Conservation (phyloP, 352 stramenopile genomes). For the Pythium angustatum region DNA sequence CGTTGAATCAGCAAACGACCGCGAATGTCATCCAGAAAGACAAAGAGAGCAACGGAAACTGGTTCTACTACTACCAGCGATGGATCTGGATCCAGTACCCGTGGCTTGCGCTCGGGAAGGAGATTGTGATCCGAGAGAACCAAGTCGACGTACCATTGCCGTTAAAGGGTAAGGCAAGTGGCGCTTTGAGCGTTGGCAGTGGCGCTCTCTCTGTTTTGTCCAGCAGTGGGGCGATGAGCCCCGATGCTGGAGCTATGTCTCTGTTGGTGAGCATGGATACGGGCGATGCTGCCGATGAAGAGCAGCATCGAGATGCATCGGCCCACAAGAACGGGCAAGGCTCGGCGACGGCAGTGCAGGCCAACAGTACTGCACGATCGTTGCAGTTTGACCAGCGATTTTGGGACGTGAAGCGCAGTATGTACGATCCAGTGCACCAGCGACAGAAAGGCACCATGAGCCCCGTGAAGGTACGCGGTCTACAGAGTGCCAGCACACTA, state of each 20-base stretch:
- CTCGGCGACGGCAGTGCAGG: background rate
- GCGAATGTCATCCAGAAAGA: slow-evolving; percentile 36
- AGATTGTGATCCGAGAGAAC: slow-evolving; percentile 60
- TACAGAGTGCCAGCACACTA: slow-evolving; percentile 52
- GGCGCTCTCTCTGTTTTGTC: background rate
- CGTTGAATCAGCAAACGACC: slow-evolving; percentile 26
- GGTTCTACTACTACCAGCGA: slow-evolving; percentile 90
- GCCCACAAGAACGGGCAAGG: slow-evolving; percentile 1
- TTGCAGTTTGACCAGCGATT: slow-evolving; percentile 57
- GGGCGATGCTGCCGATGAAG: slow-evolving; percentile 13
- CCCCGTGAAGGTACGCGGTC: slow-evolving; percentile 40
- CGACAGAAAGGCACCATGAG: slow-evolving; percentile 45
- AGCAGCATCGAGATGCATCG: slow-evolving; percentile 9
- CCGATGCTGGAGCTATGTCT: slow-evolving; percentile 3
- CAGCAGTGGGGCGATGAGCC: background rate
- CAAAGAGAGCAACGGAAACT: slow-evolving; percentile 51
- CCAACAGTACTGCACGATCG: slow-evolving; percentile 2
- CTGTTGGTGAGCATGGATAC: background rate
- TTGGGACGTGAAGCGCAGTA: slow-evolving; percentile 72
- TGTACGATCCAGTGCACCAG: slow-evolving; percentile 46
- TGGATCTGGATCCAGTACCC: slow-evolving; percentile 94
- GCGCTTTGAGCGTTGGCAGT: background rate
- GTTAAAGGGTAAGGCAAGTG: background rate
- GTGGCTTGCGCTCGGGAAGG: slow-evolving; percentile 85
- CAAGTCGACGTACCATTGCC: slow-evolving; percentile 30